These are phyloP conservation scores for Cryptomeria japonica DNA, from an alignment of 75 land plant genomes.

Conservation along the genomic window DNA sequence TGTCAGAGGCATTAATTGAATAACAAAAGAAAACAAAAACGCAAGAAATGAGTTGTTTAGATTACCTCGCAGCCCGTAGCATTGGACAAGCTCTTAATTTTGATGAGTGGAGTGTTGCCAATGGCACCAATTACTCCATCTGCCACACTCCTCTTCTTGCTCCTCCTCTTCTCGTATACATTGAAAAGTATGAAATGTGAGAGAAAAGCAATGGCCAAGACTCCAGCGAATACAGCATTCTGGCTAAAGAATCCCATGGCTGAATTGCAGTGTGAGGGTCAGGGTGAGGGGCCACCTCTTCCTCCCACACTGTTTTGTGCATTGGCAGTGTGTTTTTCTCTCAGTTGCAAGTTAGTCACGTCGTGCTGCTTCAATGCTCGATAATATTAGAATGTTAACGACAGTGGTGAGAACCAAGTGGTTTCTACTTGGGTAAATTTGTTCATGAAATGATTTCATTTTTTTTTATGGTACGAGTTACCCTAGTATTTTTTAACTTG, in stretches of 20 bases:
- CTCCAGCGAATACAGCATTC: neutral
- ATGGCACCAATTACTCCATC: slow-evolving; percentile 76
- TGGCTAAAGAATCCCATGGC: neutral
- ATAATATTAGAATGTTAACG: too few species aligned
- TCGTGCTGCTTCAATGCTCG: too few species aligned
- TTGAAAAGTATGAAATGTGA: neutral
- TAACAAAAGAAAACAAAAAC: neutral
- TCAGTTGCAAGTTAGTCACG: too few species aligned
- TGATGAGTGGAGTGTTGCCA: slow-evolving; percentile 93
- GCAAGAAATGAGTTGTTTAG: neutral
- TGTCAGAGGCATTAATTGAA: neutral
- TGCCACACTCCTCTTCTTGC: neutral
- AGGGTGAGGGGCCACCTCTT: too few species aligned
- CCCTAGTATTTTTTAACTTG: too few species aligned
- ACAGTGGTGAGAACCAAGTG: too few species aligned
- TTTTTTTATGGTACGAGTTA: too few species aligned
- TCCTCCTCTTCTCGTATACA: neutral
- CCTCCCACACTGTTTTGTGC: too few species aligned
- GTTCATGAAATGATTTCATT: too few species aligned
- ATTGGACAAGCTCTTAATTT: slow-evolving; percentile 85
- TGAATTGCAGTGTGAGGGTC: neutral
- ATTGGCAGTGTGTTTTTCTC: too few species aligned
- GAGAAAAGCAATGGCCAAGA: neutral
- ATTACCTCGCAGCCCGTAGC: slow-evolving; percentile 95
- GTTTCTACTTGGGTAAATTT: too few species aligned